A percentile compares a stretch with the other conserved stretches of the same genome.
Conservation (phyloP, 805 yeast genomes). For the Scheffersomyces amazonensis region DNA sequence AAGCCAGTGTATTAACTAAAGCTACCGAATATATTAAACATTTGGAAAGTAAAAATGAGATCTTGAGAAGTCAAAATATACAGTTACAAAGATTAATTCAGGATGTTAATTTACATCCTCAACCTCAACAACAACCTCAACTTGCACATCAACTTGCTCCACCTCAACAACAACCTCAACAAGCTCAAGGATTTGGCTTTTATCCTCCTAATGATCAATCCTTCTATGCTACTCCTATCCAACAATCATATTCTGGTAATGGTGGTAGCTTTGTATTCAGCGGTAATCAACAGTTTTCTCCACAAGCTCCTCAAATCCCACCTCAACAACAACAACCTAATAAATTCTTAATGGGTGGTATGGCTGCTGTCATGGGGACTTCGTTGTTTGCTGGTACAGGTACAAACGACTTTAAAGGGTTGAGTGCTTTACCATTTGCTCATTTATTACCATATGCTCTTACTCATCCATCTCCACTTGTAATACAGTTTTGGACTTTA, state of each 20-base stretch:
- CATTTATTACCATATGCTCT: slow-evolving; percentile 16
- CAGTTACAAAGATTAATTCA: slow-evolving; percentile 36
- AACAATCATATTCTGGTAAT: background rate
- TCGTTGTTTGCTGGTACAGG: slow-evolving; percentile 52
- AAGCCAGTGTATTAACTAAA: slow-evolving; percentile 71
- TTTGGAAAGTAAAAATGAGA: slow-evolving; percentile 59
- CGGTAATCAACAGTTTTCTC: slow-evolving; percentile 11
- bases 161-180: slow-evolving; percentile 12
- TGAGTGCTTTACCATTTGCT: slow-evolving; percentile 44
- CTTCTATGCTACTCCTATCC: slow-evolving; percentile 6
- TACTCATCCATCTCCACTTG: slow-evolving; percentile 18
- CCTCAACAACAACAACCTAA: slow-evolving; percentile 18
- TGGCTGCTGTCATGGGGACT: slow-evolving; percentile 64
- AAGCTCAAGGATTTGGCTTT: slow-evolving; percentile 16
- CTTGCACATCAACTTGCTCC: slow-evolving; percentile 3
- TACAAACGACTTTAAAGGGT: slow-evolving; percentile 39
- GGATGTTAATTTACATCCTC: slow-evolving; percentile 24
- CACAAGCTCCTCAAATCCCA: slow-evolving; percentile 3
- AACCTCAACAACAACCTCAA: slow-evolving; percentile 4
- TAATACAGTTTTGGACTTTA: slow-evolving; percentile 18
- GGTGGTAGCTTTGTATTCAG: background rate
- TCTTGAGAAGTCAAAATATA: slow-evolving; percentile 45
- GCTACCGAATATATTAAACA: slow-evolving; percentile 78
- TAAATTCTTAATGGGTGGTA: slow-evolving; percentile 58
- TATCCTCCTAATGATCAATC: slow-evolving; percentile 14